Conservation (phyloP, 2,329 filamentous ascomycete genomes). For the Cryphonectria parasitica region DNA sequence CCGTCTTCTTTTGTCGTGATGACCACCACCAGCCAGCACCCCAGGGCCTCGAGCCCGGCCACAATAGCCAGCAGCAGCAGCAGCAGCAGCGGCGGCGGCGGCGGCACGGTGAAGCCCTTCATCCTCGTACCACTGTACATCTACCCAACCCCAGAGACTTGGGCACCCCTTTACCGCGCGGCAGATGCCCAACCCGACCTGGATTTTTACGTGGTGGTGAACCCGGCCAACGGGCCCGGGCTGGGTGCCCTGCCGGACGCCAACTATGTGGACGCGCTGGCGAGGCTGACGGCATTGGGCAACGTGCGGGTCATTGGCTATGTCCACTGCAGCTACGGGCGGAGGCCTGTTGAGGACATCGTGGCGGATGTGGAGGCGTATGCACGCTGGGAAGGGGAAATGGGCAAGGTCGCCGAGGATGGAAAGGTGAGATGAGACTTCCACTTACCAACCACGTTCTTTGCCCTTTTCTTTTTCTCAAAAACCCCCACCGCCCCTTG, state of each 20-base stretch:
- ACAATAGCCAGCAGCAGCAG: neutral
- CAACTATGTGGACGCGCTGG: constrained; percentile 36
- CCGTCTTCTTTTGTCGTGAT: neutral
- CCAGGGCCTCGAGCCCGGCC: neutral
- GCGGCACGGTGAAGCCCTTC: constrained; percentile 27
- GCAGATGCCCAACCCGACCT: constrained; percentile 33
- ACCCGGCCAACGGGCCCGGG: constrained; percentile 40
- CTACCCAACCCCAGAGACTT: constrained; percentile 37
- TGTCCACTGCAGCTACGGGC: constrained; percentile 39
- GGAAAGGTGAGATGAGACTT: constrained; percentile 20
- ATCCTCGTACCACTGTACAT: constrained; percentile 41
- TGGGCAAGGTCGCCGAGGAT: constrained; percentile 23
- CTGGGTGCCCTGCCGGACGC: constrained; percentile 34
- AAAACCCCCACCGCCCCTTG: too few species aligned
- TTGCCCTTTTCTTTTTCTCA: neutral
- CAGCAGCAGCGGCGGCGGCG: neutral
- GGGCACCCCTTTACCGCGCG: constrained; percentile 37
- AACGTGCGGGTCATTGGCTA: constrained; percentile 40
- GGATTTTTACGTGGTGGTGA: constrained; percentile 39
- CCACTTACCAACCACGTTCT: neutral
- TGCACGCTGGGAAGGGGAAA: constrained; percentile 44
- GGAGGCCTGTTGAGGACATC: constrained; percentile 31
- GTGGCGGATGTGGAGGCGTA: constrained; percentile 48
- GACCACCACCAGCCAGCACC: constrained; percentile 1
- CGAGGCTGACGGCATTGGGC: constrained; percentile 30